Evolutionary conservation across 2,329 filamentous ascomycete genomes (phyloP), one percentile per base, ranked within the genome.

Genomic region (Ophiostoma quercus): DNA sequence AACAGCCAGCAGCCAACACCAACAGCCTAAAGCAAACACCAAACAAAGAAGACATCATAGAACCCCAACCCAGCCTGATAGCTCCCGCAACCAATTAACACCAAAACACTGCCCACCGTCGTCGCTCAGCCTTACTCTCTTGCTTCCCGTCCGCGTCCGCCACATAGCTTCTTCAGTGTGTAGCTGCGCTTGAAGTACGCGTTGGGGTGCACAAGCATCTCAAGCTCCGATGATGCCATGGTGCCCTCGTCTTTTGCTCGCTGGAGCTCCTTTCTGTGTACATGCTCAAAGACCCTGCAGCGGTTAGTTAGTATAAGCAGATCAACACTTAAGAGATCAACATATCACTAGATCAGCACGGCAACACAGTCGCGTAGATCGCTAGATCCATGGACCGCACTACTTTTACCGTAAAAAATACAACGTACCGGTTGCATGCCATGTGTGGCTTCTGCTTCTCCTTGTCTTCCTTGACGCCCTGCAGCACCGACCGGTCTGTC

Each of bases 171-270:
- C 82, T 93, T 97, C 72, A 99, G 81, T 74, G 96, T 76, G 79
- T 92, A 98, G 78, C 93, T 96, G 70, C 94, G 86, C 84, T 97
- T 97, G 80, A 98, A 99, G 80, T 97, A 99, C 74, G 94, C 94
- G 78, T 99, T 99, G 12, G 95, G 95, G 80, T 99, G 95, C 29
- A 97, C 89, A 77, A 99, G 96, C 0, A 94, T 98, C 80, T 98
- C 94, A 60, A 97, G 83, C 78, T 97, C 92, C 19, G 88, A 87
- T 7, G 89, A 81, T 14, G 84, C 88, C 88, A 90, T 90, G 68
- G 88, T 83, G 6, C 87, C 85, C 67, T 92, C 88, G 60, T 94
- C 91, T 79, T 90, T 92, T 72, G 90, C 91, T 76, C 86, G 88
- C 77, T 88, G 90, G 71, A 95, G 87, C 77, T 94, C 90, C 22